Evolutionary conservation across 148 eudicot species (phyloP).

Genomic region (Arctostaphylos glauca): DNA sequence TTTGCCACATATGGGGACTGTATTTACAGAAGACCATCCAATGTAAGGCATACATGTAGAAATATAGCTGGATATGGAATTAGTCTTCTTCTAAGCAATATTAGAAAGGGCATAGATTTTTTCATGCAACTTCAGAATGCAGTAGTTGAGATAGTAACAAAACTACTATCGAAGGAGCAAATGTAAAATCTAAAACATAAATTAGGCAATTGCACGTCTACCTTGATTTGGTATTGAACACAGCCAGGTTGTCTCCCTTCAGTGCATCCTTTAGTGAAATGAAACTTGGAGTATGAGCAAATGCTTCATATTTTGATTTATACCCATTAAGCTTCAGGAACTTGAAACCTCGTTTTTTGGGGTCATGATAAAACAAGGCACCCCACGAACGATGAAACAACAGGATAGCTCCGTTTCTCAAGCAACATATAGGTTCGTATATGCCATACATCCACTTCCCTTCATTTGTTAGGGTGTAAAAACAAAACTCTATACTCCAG

Average conservation of each 20-base stretch:
- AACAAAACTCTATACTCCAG: slow-evolving; percentile 19
- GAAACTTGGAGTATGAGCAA: too few relatives aligned
- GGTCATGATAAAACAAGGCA: too few relatives aligned
- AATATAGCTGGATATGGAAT: not conserved
- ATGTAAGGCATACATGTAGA: not conserved
- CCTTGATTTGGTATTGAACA: too few relatives aligned
- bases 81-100: not conserved
- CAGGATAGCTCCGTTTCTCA: slow-evolving; percentile 20
- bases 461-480: not conserved
- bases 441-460: not conserved
- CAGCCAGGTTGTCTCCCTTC: slow-evolving; percentile 10
- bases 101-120: not conserved
- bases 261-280: too few relatives aligned
- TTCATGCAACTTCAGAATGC: not conserved
- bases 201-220: too few relatives aligned
- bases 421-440: slow-evolving; percentile 13
- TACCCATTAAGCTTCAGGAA: slow-evolving; percentile 2
- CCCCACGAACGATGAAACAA: not conserved
- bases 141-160: not conserved
- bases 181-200: not conserved
- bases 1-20: not conserved
- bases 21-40: not conserved
- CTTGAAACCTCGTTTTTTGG: too few relatives aligned
- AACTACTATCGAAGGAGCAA: not conserved
- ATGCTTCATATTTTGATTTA: too few relatives aligned